Evolutionary conservation across 306 rosid species (phyloP), one percentile per base, ranked within the genome.

Genomic region (Gleditsia sinensis): DNA sequence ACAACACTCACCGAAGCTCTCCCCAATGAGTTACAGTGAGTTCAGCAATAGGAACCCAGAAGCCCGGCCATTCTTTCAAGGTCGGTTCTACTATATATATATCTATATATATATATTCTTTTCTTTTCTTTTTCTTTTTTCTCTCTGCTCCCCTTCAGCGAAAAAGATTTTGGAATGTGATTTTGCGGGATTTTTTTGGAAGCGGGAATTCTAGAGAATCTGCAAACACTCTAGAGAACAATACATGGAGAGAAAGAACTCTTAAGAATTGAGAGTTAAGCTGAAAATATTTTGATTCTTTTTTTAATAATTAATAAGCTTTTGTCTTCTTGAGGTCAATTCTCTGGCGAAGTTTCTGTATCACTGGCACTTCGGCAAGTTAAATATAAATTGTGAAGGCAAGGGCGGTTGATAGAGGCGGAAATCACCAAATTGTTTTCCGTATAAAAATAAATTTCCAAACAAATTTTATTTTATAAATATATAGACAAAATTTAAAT

Each of bases 201-300:
- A 54, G 65, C 58, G 85, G 74, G 80, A 82, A 79, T 86, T 85
- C 86, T 69, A 64, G 83, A 86, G 86, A 88, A 82, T 81, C 87
- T 73, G 82, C 79, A 61, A 58, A 54, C 67, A 61, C 79, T 79
- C 25, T 9, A 17, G 11, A 17, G 62, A 42, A 53, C 54, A 62
- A 65, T 51, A 68, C 8, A 23, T 58, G 14, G 14, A 43, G 39
- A 76, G 76, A 55, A 50, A 75, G 5, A 65, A 3, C 7, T 23
- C 3, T 77, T 48, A 20, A 23, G 60, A 54, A 51, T 12, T 24
- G 63, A 49, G 67, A 71, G 72, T 11, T 13, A 28, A 21, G 17
- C 24, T 72, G 45, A 9, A 56, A 20, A 39, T 9, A 33, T 10
- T n/a, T n/a, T n/a, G n/a, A n/a, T n/a, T n/a, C n/a, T n/a, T n/a